Evolutionary conservation across 2,329 filamentous ascomycete genomes (phyloP).

Genomic region (Colletotrichum sp.): DNA sequence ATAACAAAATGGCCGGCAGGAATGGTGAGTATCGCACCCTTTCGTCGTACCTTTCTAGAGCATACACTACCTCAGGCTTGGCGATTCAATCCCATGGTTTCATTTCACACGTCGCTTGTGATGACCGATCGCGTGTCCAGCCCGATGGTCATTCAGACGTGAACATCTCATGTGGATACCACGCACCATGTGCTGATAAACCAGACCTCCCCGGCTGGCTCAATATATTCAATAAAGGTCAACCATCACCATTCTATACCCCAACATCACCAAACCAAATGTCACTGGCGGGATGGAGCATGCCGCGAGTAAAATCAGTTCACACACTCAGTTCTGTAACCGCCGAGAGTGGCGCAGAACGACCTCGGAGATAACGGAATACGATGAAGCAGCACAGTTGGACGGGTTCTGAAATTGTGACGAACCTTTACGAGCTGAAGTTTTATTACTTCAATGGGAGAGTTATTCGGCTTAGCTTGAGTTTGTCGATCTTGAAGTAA

Average conservation of each 20-base stretch:
- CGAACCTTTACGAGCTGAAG: neutral
- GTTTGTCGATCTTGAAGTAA: neutral
- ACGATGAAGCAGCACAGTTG: neutral
- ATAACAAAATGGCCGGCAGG: no score
- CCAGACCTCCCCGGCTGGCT: neutral
- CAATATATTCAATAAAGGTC: no score
- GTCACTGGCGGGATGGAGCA: neutral
- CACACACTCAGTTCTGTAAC: neutral
- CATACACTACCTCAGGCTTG: no score
- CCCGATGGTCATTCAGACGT: no score
- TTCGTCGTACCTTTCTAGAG: no score
- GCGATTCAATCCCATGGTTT: no score
- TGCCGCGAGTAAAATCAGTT: neutral
- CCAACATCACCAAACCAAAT: neutral
- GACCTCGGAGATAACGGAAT: neutral
- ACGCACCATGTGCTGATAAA: no score
- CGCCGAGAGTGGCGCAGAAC: neutral
- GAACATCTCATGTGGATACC: neutral
- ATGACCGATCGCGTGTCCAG: no score
- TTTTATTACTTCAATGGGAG: neutral
- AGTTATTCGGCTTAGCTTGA: neutral
- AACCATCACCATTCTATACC: no score
- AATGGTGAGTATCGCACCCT: no score
- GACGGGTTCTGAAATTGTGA: neutral
- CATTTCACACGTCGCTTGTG: no score